A percentile compares a stretch with the other conserved stretches of the same genome.
Evolutionary conservation across 2,329 filamentous ascomycete species (phyloP).

Genomic region (Xylaria sp.): DNA sequence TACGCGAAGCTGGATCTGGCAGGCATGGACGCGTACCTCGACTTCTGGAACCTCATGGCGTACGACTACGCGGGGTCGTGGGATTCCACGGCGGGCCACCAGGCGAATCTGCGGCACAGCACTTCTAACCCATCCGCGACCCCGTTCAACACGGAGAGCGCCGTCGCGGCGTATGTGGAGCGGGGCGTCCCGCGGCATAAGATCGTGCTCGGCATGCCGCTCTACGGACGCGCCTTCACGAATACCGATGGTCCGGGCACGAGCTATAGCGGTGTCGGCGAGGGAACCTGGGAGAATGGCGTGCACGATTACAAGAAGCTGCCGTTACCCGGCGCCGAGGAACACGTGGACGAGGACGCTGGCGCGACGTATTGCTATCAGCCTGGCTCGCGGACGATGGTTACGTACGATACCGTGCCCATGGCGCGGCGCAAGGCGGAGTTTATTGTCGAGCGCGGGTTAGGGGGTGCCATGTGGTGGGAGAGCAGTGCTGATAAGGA

Average conservation of each 20-base stretch:
- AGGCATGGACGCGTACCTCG: slow-evolving; percentile 73
- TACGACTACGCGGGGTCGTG: slow-evolving; percentile 90
- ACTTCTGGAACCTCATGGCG: slow-evolving; percentile 87
- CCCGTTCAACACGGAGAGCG: slow-evolving; percentile 79
- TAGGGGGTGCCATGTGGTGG: slow-evolving; percentile 99
- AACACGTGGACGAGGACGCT: slow-evolving; percentile 70
- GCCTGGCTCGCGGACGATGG: slow-evolving; percentile 69
- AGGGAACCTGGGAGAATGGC: slow-evolving; percentile 85
- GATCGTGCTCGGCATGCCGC: slow-evolving; percentile 89
- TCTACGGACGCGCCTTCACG: slow-evolving; percentile 89
- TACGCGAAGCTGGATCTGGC: slow-evolving; percentile 70
- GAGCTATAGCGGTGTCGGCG: slow-evolving; percentile 76
- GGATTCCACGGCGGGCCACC: slow-evolving; percentile 78
- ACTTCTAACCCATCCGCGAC: slow-evolving; percentile 69
- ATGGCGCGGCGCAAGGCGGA: slow-evolving; percentile 76
- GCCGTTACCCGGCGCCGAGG: slow-evolving; percentile 73
- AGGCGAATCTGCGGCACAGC: slow-evolving; percentile 79
- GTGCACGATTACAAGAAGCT: slow-evolving; percentile 91
- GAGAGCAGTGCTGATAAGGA: slow-evolving; percentile 83
- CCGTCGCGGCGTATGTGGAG: slow-evolving; percentile 75
- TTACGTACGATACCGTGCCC: slow-evolving; percentile 80
- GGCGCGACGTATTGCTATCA: slow-evolving; percentile 85
- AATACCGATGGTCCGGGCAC: slow-evolving; percentile 79
- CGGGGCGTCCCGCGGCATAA: slow-evolving; percentile 73
- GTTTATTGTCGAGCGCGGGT: slow-evolving; percentile 72